Base-by-base conservation (phyloP, 805 yeast genomes). In the Saccharomyces mikatae region DNA sequence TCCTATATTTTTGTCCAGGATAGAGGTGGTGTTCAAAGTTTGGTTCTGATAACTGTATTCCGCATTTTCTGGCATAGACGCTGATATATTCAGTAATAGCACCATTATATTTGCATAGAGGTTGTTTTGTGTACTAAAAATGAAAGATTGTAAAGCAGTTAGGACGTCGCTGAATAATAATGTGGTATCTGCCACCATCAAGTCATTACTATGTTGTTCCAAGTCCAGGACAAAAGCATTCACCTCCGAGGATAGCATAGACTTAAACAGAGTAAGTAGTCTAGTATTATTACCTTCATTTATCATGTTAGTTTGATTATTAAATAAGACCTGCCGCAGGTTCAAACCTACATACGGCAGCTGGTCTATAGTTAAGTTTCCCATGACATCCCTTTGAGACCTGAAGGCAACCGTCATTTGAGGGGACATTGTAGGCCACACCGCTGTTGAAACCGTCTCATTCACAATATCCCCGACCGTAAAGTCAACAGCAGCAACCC, bases 191-290 rank as follows among this genome's bases (percentile, higher is more conserved):
- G 41, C 54, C 30, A 60, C 51, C 53, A 30, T 51, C 63, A 58
- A 65, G 2, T 74, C 68, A 46, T 69, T 60, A 50, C 78, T 80
- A 60, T 79, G 80, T 75, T 81, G 79, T 64, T 82, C 83, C 28
- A 84, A 53, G 61, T 86, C 87, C 3, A 83, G 51, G 52, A 72
- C 67, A n/a, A 82, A 64, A 0, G 75, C 66, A 52, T 76, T 77
- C 0, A 76, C 69, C 0, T 87, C 87, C 1, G 67, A 66, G 41
- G 65, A 60, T 47, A 84, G 58, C 21, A 81, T 49, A 0, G 58
- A 53, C 4, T 60, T 52, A 1, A 78, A 58, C 1, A 57, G 54
- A 0, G 49, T 28, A 10, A 78, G 50, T 0, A 78, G 60, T 0
- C 62, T 58, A 0, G 65, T 44, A 30, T 46, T 36, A 22, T n/a